A percentile compares a stretch with the other conserved stretches of the same genome.
Conservation (phyloP, 345 rosid species). For the Heritiera fomes region DNA sequence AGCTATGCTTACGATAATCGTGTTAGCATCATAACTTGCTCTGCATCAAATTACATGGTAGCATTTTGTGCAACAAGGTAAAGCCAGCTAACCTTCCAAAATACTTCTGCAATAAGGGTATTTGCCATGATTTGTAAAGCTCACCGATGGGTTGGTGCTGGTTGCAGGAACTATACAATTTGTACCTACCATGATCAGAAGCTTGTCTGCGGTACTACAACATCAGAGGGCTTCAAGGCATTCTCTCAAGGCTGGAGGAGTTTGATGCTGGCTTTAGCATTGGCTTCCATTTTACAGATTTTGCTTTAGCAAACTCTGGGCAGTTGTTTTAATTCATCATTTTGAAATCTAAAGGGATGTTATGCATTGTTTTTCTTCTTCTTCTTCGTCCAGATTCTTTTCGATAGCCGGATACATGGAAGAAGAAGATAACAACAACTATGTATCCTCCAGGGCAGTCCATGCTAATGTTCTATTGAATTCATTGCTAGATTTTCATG, state of each 20-base stretch:
- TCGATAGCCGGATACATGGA: neutral
- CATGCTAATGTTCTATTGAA: neutral
- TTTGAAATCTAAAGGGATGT: neutral
- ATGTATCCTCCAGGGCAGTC: neutral
- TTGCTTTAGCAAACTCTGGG: slow-evolving; percentile 22
- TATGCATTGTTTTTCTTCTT: neutral
- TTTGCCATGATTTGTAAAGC: neutral
- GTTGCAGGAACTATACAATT: slow-evolving; percentile 38
- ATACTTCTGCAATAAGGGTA: neutral
- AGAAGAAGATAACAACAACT: neutral
- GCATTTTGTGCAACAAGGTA: slow-evolving; percentile 63
- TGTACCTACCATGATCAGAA: slow-evolving; percentile 40
- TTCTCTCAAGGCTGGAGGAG: slow-evolving; percentile 34
- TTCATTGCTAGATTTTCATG: neutral
- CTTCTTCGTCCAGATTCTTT: neutral
- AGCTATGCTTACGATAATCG: slow-evolving; percentile 56
- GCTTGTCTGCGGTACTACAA: slow-evolving; percentile 29
- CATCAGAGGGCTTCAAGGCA: slow-evolving; percentile 27
- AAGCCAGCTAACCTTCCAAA: neutral
- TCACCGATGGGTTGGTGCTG: neutral
- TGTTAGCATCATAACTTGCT: slow-evolving; percentile 55
- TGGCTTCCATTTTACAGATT: slow-evolving; percentile 18
- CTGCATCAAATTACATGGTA: slow-evolving; percentile 44
- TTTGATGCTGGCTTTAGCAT: slow-evolving; percentile 27
- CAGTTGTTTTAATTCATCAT: neutral